phyloP scores from a whole-genome alignment of 2,329 filamentous ascomycete species.

The Hypomyces perniciosus region DNA sequence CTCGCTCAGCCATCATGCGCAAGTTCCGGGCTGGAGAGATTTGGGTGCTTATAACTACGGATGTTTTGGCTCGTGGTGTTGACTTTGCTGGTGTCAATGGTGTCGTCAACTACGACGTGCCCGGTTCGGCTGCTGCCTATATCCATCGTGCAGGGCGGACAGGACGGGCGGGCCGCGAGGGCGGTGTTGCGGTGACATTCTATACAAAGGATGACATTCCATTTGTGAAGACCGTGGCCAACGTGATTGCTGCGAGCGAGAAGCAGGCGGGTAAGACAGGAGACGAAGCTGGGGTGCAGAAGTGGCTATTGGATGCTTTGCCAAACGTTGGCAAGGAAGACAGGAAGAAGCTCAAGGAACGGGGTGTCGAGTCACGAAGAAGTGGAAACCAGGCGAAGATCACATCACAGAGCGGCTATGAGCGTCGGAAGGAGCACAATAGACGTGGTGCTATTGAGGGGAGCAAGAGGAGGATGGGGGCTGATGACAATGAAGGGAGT shows the following conservation, averaged over 20 bases:
- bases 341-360: constrained; percentile 72
- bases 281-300: constrained; percentile 58
- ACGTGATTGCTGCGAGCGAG: constrained; percentile 81
- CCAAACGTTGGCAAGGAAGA: constrained; percentile 79
- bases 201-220: constrained; percentile 95
- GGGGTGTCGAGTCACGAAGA: constrained; percentile 69
- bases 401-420: constrained; percentile 74
- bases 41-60: constrained; percentile 95
- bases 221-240: constrained; percentile 82
- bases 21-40: constrained; percentile 87
- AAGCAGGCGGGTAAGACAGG: constrained; percentile 55
- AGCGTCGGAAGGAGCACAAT: constrained; percentile 63
- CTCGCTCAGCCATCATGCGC: constrained; percentile 76
- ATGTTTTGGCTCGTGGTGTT: constrained; percentile 83
- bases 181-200: constrained; percentile 85
- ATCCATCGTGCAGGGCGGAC: constrained; percentile 92
- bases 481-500: constrained; percentile 19
- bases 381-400: constrained; percentile 54
- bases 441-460: constrained; percentile 55
- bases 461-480: constrained; percentile 50
- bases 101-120: constrained; percentile 96
- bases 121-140: constrained; percentile 82
- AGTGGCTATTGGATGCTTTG: constrained; percentile 83
- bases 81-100: constrained; percentile 95
- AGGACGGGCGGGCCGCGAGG: constrained; percentile 77